These are phyloP conservation scores for Fusarium avenaceum DNA, from an alignment of 2,329 filamentous ascomycete genomes.

Conservation along the genomic window DNA sequence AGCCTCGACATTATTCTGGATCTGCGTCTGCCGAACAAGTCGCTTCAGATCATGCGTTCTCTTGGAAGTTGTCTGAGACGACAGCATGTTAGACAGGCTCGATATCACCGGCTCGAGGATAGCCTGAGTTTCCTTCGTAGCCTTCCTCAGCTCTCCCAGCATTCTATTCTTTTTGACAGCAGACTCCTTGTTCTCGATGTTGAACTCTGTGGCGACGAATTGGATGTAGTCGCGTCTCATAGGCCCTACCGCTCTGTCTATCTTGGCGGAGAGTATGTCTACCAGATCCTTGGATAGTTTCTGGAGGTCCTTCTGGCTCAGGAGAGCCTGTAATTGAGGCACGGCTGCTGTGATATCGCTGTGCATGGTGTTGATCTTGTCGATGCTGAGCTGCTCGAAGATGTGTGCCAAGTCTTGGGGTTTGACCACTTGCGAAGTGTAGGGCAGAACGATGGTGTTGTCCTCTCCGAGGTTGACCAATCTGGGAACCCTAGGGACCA, in stretches of 20 bases:
- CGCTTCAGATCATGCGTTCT: slow-evolving; percentile 29
- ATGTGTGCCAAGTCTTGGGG: neutral
- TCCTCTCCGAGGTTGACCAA: slow-evolving; percentile 1
- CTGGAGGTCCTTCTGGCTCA: slow-evolving; percentile 11
- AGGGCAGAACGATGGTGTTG: slow-evolving; percentile 10
- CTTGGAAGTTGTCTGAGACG: slow-evolving; percentile 27
- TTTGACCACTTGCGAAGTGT: neutral
- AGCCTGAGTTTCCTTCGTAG: neutral
- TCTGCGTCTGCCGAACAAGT: slow-evolving; percentile 14
- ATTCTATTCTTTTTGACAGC: slow-evolving; percentile 19
- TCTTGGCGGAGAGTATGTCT: slow-evolving; percentile 13
- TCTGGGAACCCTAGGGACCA: neutral
- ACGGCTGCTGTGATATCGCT: slow-evolving; percentile 16
- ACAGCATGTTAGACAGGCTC: slow-evolving; percentile 22
- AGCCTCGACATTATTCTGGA: slow-evolving; percentile 24
- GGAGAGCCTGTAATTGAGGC: slow-evolving; percentile 14
- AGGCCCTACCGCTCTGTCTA: neutral
- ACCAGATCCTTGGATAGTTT: slow-evolving; percentile 11
- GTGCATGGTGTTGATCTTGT: slow-evolving; percentile 6
- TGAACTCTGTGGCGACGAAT: neutral
- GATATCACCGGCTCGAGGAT: slow-evolving; percentile 8
- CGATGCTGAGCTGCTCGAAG: slow-evolving; percentile 8
- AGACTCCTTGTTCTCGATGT: neutral
- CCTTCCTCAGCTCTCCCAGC: neutral
- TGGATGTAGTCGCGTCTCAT: slow-evolving; percentile 4